Percentiles rank a stretch among this genome's conserved stretches.
These are phyloP conservation scores for Parastagonospora nodorum DNA, from an alignment of 2,329 filamentous ascomycete genomes.

Conservation along the genomic window DNA sequence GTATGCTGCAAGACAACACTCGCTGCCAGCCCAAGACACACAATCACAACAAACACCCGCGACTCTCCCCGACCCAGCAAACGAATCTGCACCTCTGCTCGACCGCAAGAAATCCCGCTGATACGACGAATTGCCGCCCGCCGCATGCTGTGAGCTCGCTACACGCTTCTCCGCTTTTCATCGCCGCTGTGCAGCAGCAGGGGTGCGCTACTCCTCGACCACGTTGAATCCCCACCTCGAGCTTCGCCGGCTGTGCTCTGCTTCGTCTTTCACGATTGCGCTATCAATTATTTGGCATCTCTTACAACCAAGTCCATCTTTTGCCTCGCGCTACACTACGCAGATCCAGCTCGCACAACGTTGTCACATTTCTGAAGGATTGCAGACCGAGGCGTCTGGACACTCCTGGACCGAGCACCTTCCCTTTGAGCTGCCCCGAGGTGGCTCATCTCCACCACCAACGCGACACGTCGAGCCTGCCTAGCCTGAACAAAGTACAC, in stretches of 20 bases:
- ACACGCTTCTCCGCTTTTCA: constrained; percentile 32
- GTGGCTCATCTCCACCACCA: background rate
- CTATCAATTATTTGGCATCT: background rate
- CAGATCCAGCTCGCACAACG: background rate
- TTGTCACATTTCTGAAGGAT: background rate
- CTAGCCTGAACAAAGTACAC: constrained; percentile 3
- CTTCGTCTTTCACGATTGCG: background rate
- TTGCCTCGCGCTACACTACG: background rate
- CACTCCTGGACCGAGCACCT: background rate
- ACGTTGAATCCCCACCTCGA: constrained; percentile 32
- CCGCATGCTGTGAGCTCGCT: constrained; percentile 8
- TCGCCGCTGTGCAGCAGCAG: constrained; percentile 28
- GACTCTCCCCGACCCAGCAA: constrained; percentile 18
- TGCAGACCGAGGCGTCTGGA: background rate
- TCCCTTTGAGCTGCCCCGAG: background rate
- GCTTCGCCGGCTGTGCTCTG: constrained; percentile 14
- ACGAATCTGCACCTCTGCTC: constrained; percentile 24
- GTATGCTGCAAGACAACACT: constrained; percentile 10
- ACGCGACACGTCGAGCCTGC: background rate
- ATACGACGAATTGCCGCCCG: constrained; percentile 12
- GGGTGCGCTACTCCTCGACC: constrained; percentile 26
- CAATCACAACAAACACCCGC: constrained; percentile 25
- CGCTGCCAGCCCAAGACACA: constrained; percentile 18
- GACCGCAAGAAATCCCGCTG: constrained; percentile 3
- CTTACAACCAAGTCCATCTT: no score